Evolutionary conservation across 208 protist species (phyloP), one percentile per base, ranked within the genome.

Genomic region (Trypanosoma boissoni): DNA sequence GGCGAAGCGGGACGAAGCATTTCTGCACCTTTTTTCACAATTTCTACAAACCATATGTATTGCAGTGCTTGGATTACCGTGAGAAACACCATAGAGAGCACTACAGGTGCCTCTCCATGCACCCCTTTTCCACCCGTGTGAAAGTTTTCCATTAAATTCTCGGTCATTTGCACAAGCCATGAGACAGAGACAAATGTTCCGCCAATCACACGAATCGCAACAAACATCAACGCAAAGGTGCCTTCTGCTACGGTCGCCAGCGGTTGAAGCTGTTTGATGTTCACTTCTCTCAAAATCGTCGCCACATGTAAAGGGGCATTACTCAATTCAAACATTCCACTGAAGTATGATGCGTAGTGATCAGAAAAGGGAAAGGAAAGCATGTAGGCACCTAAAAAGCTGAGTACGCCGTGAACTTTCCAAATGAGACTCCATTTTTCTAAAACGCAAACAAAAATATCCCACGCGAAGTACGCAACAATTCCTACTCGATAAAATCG

Each of bases 41-140:
- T 83, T 41, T 83, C 79, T 5, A 51, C 59, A 53, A 91, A 87
- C 84, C 87, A 94, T 20, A 85, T 59, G 65, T 94, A 94, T 63
- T 94, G 87, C 50, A 94, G 64, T 20, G 74, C 8, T 58, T 91
- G 83, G 9, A 94, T 44, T 1, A 68, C 54, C 2, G 54, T 60
- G 34, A 94, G 41, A 32, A 78, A 73, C 23, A 74, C 18, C 23
- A 81, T 74, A 31, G 77, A 76, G 31, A 91, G 53, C n/a, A 76
- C 48, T 7, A 76, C 34, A 0, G 81, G 75, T 16, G 75, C 24
- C 61, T 90, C 82, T 28, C 78, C 74, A 63, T 94, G 86, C 44
- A 84, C 54, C 58, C 77, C 58, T 21, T 58, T 59, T n/a, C 65
- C 37, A 18, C 72, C 37, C 23, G 68, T 52, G 37, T 59, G 50